phyloP scores from a whole-genome alignment of 2,329 filamentous ascomycete genomes.

The Beauveria medogensis region DNA sequence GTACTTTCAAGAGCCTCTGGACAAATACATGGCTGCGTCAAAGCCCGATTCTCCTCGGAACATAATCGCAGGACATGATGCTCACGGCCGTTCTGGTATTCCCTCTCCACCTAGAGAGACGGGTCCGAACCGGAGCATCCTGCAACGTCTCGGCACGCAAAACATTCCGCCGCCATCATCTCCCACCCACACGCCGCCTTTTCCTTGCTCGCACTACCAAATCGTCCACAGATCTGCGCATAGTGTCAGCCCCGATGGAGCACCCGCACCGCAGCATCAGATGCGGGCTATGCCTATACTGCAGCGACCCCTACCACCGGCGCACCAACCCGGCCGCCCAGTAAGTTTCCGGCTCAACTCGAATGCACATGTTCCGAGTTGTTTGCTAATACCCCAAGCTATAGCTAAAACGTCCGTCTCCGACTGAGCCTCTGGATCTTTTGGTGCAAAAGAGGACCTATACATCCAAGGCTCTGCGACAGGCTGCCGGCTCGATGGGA shows the following conservation, averaged over 20 bases:
- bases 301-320: neutral
- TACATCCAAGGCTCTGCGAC: neutral
- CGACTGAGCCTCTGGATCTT: neutral
- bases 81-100: neutral
- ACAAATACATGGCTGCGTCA: neutral
- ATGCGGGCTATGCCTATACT: neutral
- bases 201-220: neutral
- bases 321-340: neutral
- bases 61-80: neutral
- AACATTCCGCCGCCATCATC: neutral
- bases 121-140: neutral
- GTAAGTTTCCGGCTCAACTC: neutral
- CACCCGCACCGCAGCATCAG: neutral
- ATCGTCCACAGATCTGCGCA: neutral
- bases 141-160: neutral
- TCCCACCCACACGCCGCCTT: neutral
- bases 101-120: conserved; percentile 4
- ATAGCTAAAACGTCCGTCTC: neutral
- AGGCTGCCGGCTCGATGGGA: neutral
- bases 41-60: neutral
- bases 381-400: neutral
- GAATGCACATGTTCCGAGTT: rapidly evolving
- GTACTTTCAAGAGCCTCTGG: neutral
- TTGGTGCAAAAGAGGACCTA: neutral
- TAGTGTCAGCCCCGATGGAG: too few relatives aligned